Conservation (phyloP, 768 basidiomycete species). For the Hygrophoropsis aurantiaca region DNA sequence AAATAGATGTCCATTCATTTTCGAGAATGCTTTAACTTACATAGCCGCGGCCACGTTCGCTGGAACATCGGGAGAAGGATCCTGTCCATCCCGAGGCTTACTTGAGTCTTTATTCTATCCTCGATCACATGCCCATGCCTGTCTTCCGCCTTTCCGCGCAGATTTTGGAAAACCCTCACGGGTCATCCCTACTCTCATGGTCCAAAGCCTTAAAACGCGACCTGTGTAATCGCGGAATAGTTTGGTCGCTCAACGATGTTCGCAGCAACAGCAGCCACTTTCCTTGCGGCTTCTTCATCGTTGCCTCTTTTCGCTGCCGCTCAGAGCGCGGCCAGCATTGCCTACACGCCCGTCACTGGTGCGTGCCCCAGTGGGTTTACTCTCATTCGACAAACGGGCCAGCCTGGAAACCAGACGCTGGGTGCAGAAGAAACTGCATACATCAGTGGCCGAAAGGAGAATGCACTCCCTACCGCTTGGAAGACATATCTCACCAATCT, state of each 20-base stretch:
- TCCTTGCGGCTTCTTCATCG: conserved; percentile 3
- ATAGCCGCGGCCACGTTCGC: too few species aligned
- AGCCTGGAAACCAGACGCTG: conserved; percentile 24
- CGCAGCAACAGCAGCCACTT: background rate
- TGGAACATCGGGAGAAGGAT: too few species aligned
- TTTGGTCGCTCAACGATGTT: conserved; percentile 1
- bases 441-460: conserved; percentile 22
- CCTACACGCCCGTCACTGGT: conserved; percentile 7
- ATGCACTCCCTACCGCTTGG: conserved; percentile 35
- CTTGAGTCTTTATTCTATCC: too few species aligned
- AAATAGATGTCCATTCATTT: too few species aligned
- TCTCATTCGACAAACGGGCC: conserved; percentile 4
- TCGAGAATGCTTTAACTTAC: too few species aligned
- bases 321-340: conserved; percentile 4
- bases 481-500: conserved; percentile 31
- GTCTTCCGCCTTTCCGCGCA: too few species aligned
- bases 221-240: background rate
- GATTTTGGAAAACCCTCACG: too few species aligned
- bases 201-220: conserved; percentile 5
- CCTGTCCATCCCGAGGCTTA: too few species aligned
- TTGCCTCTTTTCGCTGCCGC: background rate
- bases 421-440: conserved; percentile 31
- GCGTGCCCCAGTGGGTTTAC: conserved; percentile 4
- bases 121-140: too few species aligned
- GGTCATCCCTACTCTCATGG: too few species aligned